phyloP scores from a whole-genome alignment of 176 grass and related monocot genomes.

The Saccharum spontaneum region DNA sequence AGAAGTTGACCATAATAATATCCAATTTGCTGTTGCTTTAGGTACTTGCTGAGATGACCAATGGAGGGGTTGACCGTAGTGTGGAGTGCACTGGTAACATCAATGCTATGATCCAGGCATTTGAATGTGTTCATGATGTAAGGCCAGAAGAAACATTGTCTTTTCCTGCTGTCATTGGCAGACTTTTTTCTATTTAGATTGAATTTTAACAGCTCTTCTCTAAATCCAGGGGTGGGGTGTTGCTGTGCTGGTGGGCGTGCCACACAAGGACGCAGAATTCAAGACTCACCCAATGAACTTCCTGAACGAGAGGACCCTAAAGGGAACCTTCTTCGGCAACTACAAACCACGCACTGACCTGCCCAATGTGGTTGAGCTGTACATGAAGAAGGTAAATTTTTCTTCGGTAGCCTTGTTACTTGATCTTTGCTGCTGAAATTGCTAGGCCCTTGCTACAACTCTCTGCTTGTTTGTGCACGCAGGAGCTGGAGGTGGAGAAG shows the following conservation, averaged over 20 bases:
- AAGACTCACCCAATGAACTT: slow-evolving; percentile 86
- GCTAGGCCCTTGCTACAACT: background rate
- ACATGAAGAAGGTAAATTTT: slow-evolving; percentile 62
- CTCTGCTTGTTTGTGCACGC: background rate
- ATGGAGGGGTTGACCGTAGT: slow-evolving; percentile 80
- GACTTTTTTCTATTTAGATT: background rate
- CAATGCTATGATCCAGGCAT: slow-evolving; percentile 78
- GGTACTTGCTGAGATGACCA: slow-evolving; percentile 88
- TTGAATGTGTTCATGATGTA: slow-evolving; percentile 97
- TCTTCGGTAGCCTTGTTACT: background rate
- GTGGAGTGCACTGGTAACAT: slow-evolving; percentile 88
- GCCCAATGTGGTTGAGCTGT: slow-evolving; percentile 73
- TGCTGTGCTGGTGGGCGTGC: slow-evolving; percentile 80
- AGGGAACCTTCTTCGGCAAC: slow-evolving; percentile 97
- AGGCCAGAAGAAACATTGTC: background rate
- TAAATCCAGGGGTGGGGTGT: slow-evolving; percentile 79
- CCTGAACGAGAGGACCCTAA: slow-evolving; percentile 84
- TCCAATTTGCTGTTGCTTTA: slow-evolving; percentile 25
- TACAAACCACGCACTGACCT: slow-evolving; percentile 79
- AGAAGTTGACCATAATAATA: background rate
- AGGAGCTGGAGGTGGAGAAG: slow-evolving; percentile 89
- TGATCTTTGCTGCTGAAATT: background rate
- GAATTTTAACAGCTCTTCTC: background rate
- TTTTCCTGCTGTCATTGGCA: background rate
- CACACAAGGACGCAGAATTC: slow-evolving; percentile 77